Conservation (phyloP, 2,329 filamentous ascomycete genomes). For the Conoideocrella luteorostrata region DNA sequence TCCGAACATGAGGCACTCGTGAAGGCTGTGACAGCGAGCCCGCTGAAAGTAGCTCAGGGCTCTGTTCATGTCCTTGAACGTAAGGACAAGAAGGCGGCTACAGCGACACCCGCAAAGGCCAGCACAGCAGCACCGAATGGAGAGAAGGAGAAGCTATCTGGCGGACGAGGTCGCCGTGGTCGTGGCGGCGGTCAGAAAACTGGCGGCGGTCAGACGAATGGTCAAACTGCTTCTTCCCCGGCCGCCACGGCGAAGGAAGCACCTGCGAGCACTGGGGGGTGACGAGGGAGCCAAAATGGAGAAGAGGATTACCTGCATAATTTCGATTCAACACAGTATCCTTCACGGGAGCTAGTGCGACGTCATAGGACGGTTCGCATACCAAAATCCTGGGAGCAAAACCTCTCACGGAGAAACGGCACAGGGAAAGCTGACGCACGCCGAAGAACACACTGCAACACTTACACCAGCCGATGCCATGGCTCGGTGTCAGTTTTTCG, state of each 20-base stretch:
- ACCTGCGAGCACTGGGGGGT: conserved; percentile 11
- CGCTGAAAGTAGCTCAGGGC: conserved; percentile 74
- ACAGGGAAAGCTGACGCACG: no score
- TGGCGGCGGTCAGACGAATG: conserved; percentile 12
- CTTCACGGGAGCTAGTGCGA: no score
- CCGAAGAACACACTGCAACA: no score
- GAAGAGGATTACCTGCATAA: conserved; percentile 1
- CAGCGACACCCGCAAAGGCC: conserved; percentile 11
- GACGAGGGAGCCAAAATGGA: background rate
- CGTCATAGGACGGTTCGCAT: no score
- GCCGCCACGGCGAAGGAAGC: conserved; percentile 4
- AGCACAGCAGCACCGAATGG: background rate
- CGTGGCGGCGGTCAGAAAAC: conserved; percentile 20
- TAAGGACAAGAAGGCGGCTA: conserved; percentile 49
- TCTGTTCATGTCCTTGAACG: conserved; percentile 82
- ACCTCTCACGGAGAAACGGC: background rate
- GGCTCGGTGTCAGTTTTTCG: no score
- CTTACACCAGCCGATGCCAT: no score
- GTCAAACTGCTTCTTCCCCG: conserved; percentile 2
- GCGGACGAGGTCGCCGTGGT: conserved; percentile 25
- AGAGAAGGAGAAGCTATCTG: conserved; percentile 21
- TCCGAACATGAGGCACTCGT: conserved; percentile 62
- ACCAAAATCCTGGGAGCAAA: no score
- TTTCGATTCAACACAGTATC: conserved; percentile 4
- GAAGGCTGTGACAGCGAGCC: conserved; percentile 76